Conservation (phyloP, 2,329 filamentous ascomycete genomes). For the Pseudogymnoascus sp. region DNA sequence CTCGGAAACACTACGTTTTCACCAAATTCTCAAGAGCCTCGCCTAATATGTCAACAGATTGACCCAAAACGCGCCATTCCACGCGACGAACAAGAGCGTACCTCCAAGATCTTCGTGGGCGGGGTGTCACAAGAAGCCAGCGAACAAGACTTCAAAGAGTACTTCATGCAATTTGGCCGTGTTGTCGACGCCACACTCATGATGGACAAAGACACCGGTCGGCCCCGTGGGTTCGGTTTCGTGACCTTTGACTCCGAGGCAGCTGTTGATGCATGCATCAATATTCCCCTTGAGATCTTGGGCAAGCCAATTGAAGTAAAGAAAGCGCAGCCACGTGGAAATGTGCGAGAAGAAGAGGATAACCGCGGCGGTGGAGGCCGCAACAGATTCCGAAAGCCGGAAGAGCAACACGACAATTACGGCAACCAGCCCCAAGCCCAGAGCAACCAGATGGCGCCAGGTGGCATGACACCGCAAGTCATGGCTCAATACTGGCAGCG, state of each 20-base stretch:
- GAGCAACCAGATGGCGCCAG: slow-evolving; percentile 33
- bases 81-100: slow-evolving; percentile 94
- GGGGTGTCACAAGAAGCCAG: slow-evolving; percentile 96
- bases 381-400: slow-evolving; percentile 50
- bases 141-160: slow-evolving; percentile 91
- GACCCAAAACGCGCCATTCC: slow-evolving; percentile 97
- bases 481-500: slow-evolving; percentile 98
- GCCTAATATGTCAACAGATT: slow-evolving; percentile 52
- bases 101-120: slow-evolving; percentile 96
- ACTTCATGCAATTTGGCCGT: slow-evolving; percentile 92
- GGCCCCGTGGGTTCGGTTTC: slow-evolving; percentile 92
- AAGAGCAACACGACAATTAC: slow-evolving; percentile 37
- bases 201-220: slow-evolving; percentile 99
- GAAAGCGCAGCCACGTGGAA: slow-evolving; percentile 91
- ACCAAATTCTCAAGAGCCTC: not conserved
- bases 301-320: slow-evolving; percentile 98
- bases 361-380: slow-evolving; percentile 48
- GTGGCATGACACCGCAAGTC: slow-evolving; percentile 85
- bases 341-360: slow-evolving; percentile 85
- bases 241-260: slow-evolving; percentile 96
- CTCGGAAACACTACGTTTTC: slow-evolving; percentile 19
- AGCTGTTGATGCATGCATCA: slow-evolving; percentile 85
- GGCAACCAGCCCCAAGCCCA: slow-evolving; percentile 31
- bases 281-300: slow-evolving; percentile 79
- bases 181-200: slow-evolving; percentile 97